phyloP scores from a whole-genome alignment of 2,329 filamentous ascomycete species.

The Hymenoscyphus infarciens region DNA sequence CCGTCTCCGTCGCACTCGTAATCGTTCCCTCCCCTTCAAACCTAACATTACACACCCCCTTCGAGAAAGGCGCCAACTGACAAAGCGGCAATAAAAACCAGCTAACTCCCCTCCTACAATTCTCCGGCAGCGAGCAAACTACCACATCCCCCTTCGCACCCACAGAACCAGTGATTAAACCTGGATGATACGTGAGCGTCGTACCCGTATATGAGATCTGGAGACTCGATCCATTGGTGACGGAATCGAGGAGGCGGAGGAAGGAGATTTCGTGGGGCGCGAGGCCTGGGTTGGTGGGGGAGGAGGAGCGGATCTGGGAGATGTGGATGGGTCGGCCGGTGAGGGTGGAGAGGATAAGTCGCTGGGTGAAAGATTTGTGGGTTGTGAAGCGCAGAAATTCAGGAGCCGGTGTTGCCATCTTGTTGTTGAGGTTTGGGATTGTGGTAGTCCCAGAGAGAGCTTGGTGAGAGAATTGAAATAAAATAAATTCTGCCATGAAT shows the following conservation, averaged over 20 bases:
- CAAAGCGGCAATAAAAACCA: slow-evolving; percentile 91
- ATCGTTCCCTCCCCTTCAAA: slow-evolving; percentile 92
- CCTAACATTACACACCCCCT: slow-evolving; percentile 83
- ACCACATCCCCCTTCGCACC: slow-evolving; percentile 71
- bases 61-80: slow-evolving; percentile 87
- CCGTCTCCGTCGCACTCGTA: slow-evolving; percentile 75
- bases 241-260: slow-evolving; percentile 84
- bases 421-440: slow-evolving; percentile 8
- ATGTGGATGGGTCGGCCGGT: slow-evolving; percentile 88
- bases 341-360: slow-evolving; percentile 84
- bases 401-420: slow-evolving; percentile 33
- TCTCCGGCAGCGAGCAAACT: slow-evolving; percentile 73
- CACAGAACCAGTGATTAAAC: slow-evolving; percentile 82
- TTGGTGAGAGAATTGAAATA: slow-evolving; percentile 6
- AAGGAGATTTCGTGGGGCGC: slow-evolving; percentile 93
- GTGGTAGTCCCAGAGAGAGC: neutral
- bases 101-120: slow-evolving; percentile 75
- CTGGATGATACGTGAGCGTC: slow-evolving; percentile 85
- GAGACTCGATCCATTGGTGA: slow-evolving; percentile 93
- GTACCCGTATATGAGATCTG: slow-evolving; percentile 97
- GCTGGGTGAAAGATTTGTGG: slow-evolving; percentile 76
- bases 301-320: slow-evolving; percentile 86
- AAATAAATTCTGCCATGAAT: slow-evolving; percentile 3
- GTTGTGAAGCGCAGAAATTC: slow-evolving; percentile 72
- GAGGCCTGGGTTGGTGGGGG: slow-evolving; percentile 82